Evolutionary conservation across 768 basidiomycete genomes (phyloP).

Genomic region (Rhizopogon vinicolor): DNA sequence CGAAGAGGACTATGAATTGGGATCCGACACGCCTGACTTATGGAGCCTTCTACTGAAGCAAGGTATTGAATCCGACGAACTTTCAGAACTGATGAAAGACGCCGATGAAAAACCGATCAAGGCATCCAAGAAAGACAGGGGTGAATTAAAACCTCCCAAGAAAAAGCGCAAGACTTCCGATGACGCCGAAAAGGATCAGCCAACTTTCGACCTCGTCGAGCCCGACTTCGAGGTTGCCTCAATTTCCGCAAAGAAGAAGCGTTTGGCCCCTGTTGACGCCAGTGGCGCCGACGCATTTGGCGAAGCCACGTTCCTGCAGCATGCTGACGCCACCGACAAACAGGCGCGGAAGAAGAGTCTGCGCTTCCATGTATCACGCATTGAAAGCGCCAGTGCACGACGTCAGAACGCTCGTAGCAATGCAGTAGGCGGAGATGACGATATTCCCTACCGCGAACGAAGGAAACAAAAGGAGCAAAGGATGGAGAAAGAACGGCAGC

Average conservation of each 20-base stretch:
- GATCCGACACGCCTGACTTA: conserved; percentile 34
- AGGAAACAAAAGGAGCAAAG: conserved; percentile 58
- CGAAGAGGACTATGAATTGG: conserved; percentile 23
- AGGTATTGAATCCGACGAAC: conserved; percentile 41
- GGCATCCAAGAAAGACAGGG: conserved; percentile 14
- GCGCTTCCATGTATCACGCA: conserved; percentile 90
- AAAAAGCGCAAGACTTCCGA: conserved; percentile 54
- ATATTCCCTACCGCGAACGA: conserved; percentile 84
- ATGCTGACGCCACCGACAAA: conserved; percentile 81
- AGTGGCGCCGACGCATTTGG: conserved; percentile 47
- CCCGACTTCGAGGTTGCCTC: conserved; percentile 51
- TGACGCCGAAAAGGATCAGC: conserved; percentile 17
- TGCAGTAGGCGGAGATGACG: conserved; percentile 87
- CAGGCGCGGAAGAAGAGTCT: conserved; percentile 75
- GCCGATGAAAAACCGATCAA: conserved; percentile 23
- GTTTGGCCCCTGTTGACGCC: conserved; percentile 15
- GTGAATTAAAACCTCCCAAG: conserved; percentile 39
- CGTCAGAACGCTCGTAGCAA: conserved; percentile 68
- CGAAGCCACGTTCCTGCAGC: conserved; percentile 64
- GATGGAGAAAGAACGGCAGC: conserved; percentile 41
- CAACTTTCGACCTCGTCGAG: conserved; percentile 75
- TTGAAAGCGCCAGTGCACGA: conserved; percentile 75
- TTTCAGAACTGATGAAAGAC: conserved; percentile 54
- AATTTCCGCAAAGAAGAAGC: conserved; percentile 14
- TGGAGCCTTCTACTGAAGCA: conserved; percentile 37